Conservation (phyloP, 768 basidiomycete genomes). For the Auriscalpium vulgare region DNA sequence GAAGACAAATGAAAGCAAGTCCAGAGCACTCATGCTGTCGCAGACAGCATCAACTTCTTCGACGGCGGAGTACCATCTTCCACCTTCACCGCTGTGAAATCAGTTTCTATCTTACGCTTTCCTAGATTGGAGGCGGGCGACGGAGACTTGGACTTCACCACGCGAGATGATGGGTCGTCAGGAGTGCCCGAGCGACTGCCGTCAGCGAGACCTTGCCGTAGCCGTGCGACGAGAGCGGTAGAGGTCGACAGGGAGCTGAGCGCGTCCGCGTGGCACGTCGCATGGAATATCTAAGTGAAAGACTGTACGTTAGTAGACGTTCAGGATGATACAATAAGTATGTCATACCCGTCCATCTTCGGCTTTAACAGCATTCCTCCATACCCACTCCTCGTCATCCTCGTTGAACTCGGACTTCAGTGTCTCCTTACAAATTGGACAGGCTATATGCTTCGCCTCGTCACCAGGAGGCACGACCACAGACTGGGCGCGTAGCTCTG, state of each 20-base stretch:
- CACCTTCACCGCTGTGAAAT: constrained; percentile 20
- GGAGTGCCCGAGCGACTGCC: constrained; percentile 74
- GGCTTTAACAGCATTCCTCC: constrained; percentile 82
- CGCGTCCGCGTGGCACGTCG: constrained; percentile 88
- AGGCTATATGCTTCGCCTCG: constrained; percentile 75
- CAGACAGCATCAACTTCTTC: constrained; percentile 55
- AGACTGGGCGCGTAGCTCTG: constrained; percentile 65
- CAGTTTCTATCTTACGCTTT: constrained; percentile 71
- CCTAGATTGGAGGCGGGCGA: constrained; percentile 42
- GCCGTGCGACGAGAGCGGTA: constrained; percentile 55
- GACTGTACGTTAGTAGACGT: not conserved
- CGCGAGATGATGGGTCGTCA: constrained; percentile 36
- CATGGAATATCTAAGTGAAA: constrained; percentile 72
- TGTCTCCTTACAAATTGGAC: constrained; percentile 94
- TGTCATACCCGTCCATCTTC: constrained; percentile 76
- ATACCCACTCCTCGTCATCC: constrained; percentile 98
- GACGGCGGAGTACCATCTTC: constrained; percentile 49
- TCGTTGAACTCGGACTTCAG: constrained; percentile 89
- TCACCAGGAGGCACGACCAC: constrained; percentile 88
- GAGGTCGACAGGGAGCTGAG: constrained; percentile 36
- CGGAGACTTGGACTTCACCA: constrained; percentile 29
- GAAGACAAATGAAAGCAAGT: not conserved
- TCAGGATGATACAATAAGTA: not conserved
- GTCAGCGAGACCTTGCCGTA: constrained; percentile 48
- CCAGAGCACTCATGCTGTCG: constrained; percentile 12